Evolutionary conservation across 148 eudicot species (phyloP), one percentile per base, ranked within the genome.

Genomic region (Cornus kousa): DNA sequence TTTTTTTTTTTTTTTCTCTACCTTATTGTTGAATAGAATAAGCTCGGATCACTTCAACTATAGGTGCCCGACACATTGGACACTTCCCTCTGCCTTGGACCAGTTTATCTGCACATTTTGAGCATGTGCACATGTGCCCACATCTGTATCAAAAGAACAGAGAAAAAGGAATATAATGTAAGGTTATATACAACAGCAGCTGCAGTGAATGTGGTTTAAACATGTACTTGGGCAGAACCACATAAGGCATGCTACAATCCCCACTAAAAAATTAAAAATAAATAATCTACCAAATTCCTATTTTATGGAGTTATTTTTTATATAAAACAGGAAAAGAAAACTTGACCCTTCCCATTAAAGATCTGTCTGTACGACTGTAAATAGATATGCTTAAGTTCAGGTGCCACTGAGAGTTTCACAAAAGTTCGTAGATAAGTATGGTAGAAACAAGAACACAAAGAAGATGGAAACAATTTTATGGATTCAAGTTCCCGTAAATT

Each of bases 111-210:
- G 92, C 97, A 78, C 99, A 93, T 75, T 85, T 85, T 79, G 90
- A 82, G 80, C 99, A 95, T 28, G 95, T 87, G 89, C 99, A 91
- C 97, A 95, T 89, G 89, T 95, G 99, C 77, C 99, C 99, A 77
- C 99, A 95, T 81, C 99, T 95, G 87, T 31, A 55, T 8, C 59
- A 64, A 55, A 7, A 53, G 23, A 4, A 22, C 14, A 70, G 6
- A 70, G 10, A 59, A 46, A 46, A 32, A 31, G 39, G 4, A 32
- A 9, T 6, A 57, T 12, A 22, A 40, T 16, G 10, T 16, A 16
- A n/a, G n/a, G 40, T 75, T 32, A 23, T 2, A 35, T 53, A 17
- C 59, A 53, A 16, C 19, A 3, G 59, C 17, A 53, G 59, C 5
- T 43, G 10, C 1, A 43, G 48, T 43, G 48, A 43, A 53, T 53